phyloP scores from a whole-genome alignment of 768 basidiomycete genomes.

The Termitomyces sp. region DNA sequence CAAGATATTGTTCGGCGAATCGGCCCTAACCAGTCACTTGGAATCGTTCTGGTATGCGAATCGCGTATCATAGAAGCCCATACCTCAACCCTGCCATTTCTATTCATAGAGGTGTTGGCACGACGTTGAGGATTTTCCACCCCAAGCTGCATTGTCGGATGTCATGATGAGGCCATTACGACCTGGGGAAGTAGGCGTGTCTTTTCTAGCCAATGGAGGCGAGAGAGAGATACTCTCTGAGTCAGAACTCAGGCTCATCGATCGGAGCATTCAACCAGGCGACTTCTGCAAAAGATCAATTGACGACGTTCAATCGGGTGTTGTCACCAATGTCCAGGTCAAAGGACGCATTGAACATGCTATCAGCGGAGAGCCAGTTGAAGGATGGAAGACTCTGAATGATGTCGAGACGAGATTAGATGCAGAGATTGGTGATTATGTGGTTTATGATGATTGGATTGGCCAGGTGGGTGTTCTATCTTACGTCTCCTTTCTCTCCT shows the following conservation, averaged over 20 bases:
- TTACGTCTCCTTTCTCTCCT: background rate
- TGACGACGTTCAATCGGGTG: conserved; percentile 69
- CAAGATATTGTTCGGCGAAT: conserved; percentile 59
- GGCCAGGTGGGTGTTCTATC: conserved; percentile 58
- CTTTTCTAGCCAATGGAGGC: conserved; percentile 46
- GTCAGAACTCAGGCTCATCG: conserved; percentile 60
- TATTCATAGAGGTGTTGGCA: conserved; percentile 76
- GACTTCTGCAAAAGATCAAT: conserved; percentile 79
- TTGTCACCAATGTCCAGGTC: conserved; percentile 59
- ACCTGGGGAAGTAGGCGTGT: conserved; percentile 80
- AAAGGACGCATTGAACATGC: conserved; percentile 71
- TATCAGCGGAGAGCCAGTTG: conserved; percentile 52
- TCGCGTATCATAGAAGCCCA: background rate
- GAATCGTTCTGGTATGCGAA: conserved; percentile 58
- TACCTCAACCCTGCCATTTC: background rate
- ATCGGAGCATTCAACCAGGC: conserved; percentile 72
- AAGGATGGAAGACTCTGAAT: conserved; percentile 56
- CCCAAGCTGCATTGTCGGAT: conserved; percentile 41
- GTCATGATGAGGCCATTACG: conserved; percentile 70
- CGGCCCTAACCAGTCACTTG: conserved; percentile 35
- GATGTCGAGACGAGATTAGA: conserved; percentile 54
- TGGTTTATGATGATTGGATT: conserved; percentile 80
- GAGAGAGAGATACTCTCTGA: conserved; percentile 70
- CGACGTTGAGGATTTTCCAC: conserved; percentile 68
- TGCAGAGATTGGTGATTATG: conserved; percentile 77